phyloP scores from a whole-genome alignment of 441 rosid species.

The Mallotus repandus region DNA sequence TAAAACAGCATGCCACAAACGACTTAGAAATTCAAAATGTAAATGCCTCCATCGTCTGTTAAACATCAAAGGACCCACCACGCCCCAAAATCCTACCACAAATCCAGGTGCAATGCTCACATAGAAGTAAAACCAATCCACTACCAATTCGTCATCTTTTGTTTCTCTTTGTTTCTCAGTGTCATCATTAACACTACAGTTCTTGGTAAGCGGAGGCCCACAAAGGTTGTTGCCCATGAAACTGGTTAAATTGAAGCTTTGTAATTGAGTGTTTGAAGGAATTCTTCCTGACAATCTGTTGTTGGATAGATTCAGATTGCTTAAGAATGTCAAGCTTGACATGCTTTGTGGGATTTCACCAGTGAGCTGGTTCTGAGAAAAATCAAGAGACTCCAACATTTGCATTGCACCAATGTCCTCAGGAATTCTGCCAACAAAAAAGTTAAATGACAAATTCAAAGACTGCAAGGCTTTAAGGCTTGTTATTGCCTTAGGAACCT shows the following conservation, averaged over 20 bases:
- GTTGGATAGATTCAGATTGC: constrained; percentile 29
- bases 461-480: not conserved
- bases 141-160: not conserved
- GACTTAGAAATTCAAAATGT: no score
- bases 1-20: no score
- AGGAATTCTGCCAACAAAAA: not conserved
- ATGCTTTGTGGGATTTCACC: constrained; percentile 24
- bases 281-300: constrained; percentile 20
- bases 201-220: no score
- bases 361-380: constrained; percentile 18
- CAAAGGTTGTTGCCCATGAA: constrained; percentile 18
- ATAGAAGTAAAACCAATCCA: not conserved
- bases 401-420: constrained; percentile 1
- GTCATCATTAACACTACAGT: no score
- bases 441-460: constrained; percentile 16
- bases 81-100: constrained; percentile 21
- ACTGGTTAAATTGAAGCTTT: constrained; percentile 14
- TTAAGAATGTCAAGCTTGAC: constrained; percentile 12
- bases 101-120: constrained; percentile 17
- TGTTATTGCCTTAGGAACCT: no score
- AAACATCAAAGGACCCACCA: not conserved
- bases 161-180: no score
- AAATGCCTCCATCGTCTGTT: not conserved
- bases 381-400: constrained; percentile 25
- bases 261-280: constrained; percentile 26